Conservation (phyloP, 345 rosid species). For the Aquilaria malaccensis region DNA sequence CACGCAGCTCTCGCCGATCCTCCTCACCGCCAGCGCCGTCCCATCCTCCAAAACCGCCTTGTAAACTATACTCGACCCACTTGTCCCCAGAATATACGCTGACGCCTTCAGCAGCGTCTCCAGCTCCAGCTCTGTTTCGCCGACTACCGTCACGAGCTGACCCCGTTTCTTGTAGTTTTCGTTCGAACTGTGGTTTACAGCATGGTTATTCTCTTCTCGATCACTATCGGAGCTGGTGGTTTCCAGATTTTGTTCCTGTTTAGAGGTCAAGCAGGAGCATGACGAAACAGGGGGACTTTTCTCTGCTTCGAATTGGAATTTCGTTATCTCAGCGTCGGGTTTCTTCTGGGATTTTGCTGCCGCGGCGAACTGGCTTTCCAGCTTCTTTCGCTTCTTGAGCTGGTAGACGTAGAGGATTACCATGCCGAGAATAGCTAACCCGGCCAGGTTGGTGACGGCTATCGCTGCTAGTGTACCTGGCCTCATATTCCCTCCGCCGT, state of each 20-base stretch:
- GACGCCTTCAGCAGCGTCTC: conserved; percentile 78
- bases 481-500: conserved; percentile 42
- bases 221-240: conserved; percentile 52
- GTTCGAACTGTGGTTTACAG: conserved; percentile 11
- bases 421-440: conserved; percentile 49
- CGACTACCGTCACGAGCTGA: conserved; percentile 51
- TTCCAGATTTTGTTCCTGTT: conserved; percentile 33
- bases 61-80: conserved; percentile 64
- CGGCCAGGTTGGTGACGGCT: conserved; percentile 54
- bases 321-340: conserved; percentile 22
- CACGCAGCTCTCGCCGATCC: conserved; percentile 66
- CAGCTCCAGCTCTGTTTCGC: conserved; percentile 60
- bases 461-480: conserved; percentile 67
- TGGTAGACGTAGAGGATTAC: conserved; percentile 62
- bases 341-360: conserved; percentile 18
- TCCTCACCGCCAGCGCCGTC: conserved; percentile 64
- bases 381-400: conserved; percentile 40
- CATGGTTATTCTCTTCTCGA: conserved; percentile 14
- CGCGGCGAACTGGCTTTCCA: conserved; percentile 5
- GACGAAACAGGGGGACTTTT: conserved; percentile 18
- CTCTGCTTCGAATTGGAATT: conserved; percentile 7
- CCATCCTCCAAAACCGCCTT: conserved; percentile 78
- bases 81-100: conserved; percentile 69
- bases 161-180: conserved; percentile 31
- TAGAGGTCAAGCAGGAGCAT: conserved; percentile 50